These are phyloP conservation scores for Prunus persica DNA, from an alignment of 306 rosid species.

Conservation along the genomic window Prunus_persica_NCBIv2 NC_034015.1:15844501-15845000, in stretches of 20 bases:
- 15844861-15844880: slow-evolving; percentile 56
- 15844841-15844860: slow-evolving; percentile 55
- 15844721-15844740: neutral
- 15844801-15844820: slow-evolving; percentile 66
- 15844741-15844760: neutral
- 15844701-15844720: neutral
- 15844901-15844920: slow-evolving; percentile 73
- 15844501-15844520: slow-evolving; percentile 59
- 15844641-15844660: slow-evolving; percentile 66
- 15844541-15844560: slow-evolving; percentile 45
- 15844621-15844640: slow-evolving; percentile 66
- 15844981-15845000: slow-evolving; percentile 90
- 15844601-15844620: slow-evolving; percentile 71
- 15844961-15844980: slow-evolving; percentile 55
- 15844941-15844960: slow-evolving; percentile 57
- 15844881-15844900: slow-evolving; percentile 56
- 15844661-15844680: slow-evolving; percentile 1
- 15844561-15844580: slow-evolving; percentile 80
- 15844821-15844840: slow-evolving; percentile 50
- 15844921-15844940: slow-evolving; percentile 59
- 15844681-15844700: slow-evolving; percentile 11
- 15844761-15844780: neutral
- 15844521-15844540: slow-evolving; percentile 83
- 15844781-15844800: slow-evolving; percentile 10
- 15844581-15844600: slow-evolving; percentile 83